These are phyloP conservation scores for Strigomonas culicis DNA, from an alignment of 208 protist species.

Conservation along the genomic window DNA sequence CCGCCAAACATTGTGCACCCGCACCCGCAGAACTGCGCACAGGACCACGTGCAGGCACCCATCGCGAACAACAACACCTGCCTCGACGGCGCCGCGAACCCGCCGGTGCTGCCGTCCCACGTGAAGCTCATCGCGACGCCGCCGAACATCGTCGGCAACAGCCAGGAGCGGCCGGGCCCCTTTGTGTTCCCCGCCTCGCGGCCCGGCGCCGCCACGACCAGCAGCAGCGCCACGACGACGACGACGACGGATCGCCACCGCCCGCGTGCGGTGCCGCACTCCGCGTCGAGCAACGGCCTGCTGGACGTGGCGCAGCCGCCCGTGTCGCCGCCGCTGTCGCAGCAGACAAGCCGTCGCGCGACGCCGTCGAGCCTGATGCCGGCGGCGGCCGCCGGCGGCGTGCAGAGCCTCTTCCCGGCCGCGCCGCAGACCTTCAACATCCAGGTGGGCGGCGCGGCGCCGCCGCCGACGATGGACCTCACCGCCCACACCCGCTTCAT, in stretches of 20 bases:
- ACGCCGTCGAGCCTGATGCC: constrained; percentile 23
- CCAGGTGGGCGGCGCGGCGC: constrained; percentile 12
- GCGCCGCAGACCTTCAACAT: background rate
- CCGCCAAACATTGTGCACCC: constrained; percentile 2
- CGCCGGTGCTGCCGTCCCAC: constrained; percentile 14
- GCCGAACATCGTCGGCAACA: background rate
- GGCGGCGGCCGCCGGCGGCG: background rate
- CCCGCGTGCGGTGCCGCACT: background rate
- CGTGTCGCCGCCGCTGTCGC: constrained; percentile 26
- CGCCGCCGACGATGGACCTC: constrained; percentile 3
- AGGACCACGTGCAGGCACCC: background rate
- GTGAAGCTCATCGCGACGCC: constrained; percentile 11
- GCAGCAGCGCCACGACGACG: background rate
- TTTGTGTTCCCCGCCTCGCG: background rate
- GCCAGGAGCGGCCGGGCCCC: background rate
- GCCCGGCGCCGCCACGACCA: background rate
- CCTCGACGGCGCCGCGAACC: constrained; percentile 5
- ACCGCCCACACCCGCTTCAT: background rate
- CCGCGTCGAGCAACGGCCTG: constrained; percentile 2
- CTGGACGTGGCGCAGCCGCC: constrained; percentile 29
- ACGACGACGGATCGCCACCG: constrained; percentile 6
- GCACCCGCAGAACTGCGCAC: constrained; percentile 5
- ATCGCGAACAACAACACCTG: background rate
- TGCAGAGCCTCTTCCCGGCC: constrained; percentile 10
- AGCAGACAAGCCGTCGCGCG: constrained; percentile 24